Percentiles rank a stretch among this genome's conserved stretches.
Evolutionary conservation across 2,329 filamentous ascomycete genomes (phyloP).

Genomic region (Helminthosporium solani): DNA sequence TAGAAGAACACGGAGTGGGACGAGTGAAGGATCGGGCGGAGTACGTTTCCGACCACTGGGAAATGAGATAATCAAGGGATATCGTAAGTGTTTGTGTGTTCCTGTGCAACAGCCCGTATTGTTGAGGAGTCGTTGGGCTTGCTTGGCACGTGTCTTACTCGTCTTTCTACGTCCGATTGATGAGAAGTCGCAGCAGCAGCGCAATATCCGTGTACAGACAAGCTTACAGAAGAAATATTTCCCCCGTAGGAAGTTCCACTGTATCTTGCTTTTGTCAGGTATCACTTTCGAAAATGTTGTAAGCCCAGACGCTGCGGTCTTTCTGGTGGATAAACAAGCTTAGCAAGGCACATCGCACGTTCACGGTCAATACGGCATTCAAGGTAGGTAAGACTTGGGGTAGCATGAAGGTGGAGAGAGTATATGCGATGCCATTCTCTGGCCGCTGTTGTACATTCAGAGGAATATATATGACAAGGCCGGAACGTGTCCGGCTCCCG

Average conservation of each 20-base stretch:
- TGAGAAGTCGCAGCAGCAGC: no score
- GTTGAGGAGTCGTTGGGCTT: conserved; percentile 7
- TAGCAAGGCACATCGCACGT: neutral
- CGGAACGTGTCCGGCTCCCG: conserved; percentile 30
- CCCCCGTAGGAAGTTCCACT: no score
- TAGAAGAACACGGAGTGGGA: neutral
- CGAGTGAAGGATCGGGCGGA: no score
- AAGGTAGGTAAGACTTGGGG: conserved; percentile 5
- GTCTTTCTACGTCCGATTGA: neutral
- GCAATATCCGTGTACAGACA: no score
- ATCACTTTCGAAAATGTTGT: no score
- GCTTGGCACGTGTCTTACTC: conserved; percentile 13
- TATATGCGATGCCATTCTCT: conserved; percentile 37
- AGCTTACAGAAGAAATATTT: no score
- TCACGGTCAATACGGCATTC: neutral
- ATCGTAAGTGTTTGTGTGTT: conserved; percentile 7
- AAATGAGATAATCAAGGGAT: conserved; percentile 9
- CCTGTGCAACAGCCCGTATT: conserved; percentile 11
- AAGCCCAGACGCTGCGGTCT: no score
- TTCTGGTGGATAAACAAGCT: neutral
- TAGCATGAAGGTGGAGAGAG: conserved; percentile 36
- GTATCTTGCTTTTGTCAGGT: no score
- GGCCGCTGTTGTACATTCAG: conserved; percentile 43
- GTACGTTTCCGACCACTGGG: no score
- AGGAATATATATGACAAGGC: conserved; percentile 38